These are phyloP conservation scores for Holtermannia corniformis DNA, from an alignment of 768 basidiomycete genomes.

Conservation along the genomic window DNA sequence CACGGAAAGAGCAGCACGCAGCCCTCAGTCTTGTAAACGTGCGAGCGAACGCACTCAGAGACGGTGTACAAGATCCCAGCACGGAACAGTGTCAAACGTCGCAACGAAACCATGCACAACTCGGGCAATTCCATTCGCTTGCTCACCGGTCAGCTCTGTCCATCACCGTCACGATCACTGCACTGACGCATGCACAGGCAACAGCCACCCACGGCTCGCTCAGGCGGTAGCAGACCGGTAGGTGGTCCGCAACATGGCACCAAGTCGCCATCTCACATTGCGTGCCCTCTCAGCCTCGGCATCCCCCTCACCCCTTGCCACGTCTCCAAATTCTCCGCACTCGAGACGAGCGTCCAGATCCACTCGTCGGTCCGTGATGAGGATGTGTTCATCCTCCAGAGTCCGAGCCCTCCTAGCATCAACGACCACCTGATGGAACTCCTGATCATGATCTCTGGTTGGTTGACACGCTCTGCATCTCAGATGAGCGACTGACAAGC, in stretches of 20 bases:
- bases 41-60: too few species aligned
- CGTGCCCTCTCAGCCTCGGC: constrained; percentile 73
- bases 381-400: constrained; percentile 96
- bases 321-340: constrained; percentile 76
- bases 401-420: constrained; percentile 44
- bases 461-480: constrained; percentile 6
- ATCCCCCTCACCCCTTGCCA: constrained; percentile 78
- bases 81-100: too few species aligned
- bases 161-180: neutral
- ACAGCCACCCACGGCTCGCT: constrained; percentile 89
- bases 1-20: too few species aligned
- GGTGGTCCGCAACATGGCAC: too few species aligned
- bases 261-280: constrained; percentile 5
- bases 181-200: constrained; percentile 50
- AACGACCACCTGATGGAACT: constrained; percentile 96
- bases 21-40: too few species aligned
- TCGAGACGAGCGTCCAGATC: constrained; percentile 85
- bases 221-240: constrained; percentile 89
- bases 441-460: constrained; percentile 92
- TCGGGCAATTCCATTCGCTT: constrained; percentile 41
- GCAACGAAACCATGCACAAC: too few species aligned
- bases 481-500: neutral
- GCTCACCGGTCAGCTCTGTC: constrained; percentile 36
- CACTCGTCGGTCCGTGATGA: constrained; percentile 93
- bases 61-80: too few species aligned